phyloP scores from a whole-genome alignment of 805 yeast species.

The Blastobotrys muscicola region DNA sequence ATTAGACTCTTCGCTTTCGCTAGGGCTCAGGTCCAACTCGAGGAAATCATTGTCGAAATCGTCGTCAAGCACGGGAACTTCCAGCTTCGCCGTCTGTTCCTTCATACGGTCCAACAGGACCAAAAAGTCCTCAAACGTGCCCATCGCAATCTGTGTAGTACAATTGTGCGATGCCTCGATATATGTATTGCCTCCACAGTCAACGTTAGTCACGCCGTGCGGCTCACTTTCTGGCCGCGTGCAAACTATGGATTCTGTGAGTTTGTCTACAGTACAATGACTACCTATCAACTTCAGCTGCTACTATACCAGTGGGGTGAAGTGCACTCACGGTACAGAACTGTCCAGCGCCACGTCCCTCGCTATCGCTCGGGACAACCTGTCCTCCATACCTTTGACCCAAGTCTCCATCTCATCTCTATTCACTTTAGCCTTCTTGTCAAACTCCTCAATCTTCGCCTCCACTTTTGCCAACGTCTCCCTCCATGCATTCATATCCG shows the following conservation, averaged over 20 bases:
- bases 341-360: no score
- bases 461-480: constrained; percentile 7
- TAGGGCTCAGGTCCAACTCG: neutral
- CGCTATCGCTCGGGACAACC: neutral
- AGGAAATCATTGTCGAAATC: constrained; percentile 6
- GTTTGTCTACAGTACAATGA: no score
- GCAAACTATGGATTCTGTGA: constrained; percentile 1
- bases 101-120: constrained; percentile 2
- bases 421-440: neutral
- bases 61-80: neutral
- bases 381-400: constrained; percentile 1
- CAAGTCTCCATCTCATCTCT: constrained; percentile 6
- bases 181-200: neutral
- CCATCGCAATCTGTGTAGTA: constrained; percentile 6
- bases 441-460: constrained; percentile 2
- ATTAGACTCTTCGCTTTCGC: neutral
- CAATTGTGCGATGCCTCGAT: neutral
- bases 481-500: constrained; percentile 10
- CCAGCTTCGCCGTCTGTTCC: constrained; percentile 2
- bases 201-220: no score
- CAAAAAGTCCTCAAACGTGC: constrained; percentile 2
- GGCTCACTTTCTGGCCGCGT: neutral
- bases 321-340: no score
- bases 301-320: no score
- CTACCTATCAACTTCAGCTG: no score